phyloP scores from a whole-genome alignment of 169 alveolate species.

The Theileria equi region DNA sequence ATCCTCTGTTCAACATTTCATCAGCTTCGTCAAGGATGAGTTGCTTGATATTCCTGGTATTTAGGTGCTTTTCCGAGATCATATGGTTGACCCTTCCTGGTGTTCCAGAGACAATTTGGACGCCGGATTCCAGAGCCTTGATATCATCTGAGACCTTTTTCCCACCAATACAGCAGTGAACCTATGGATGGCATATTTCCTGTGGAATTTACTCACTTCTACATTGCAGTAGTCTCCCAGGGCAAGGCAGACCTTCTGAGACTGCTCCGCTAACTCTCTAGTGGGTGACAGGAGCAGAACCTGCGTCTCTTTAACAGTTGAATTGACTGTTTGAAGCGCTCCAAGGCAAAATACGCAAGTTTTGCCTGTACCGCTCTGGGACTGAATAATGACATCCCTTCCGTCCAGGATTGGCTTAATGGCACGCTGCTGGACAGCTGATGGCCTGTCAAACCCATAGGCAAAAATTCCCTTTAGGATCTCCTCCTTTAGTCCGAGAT shows the following conservation, averaged over 20 bases:
- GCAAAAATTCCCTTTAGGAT: slow-evolving; percentile 94
- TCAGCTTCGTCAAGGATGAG: slow-evolving; percentile 98
- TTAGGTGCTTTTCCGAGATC: slow-evolving; percentile 93
- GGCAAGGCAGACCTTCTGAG: slow-evolving; percentile 94
- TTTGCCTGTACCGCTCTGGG: slow-evolving; percentile 98
- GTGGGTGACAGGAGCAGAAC: slow-evolving; percentile 94
- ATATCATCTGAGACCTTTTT: slow-evolving; percentile 94
- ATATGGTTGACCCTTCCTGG: slow-evolving; percentile 98
- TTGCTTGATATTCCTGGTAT: slow-evolving; percentile 92
- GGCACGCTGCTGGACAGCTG: slow-evolving; percentile 99
- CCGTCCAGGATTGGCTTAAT: slow-evolving; percentile 96
- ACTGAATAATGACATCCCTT: slow-evolving; percentile 95
- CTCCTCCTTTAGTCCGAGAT: slow-evolving; percentile 91
- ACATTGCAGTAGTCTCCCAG: slow-evolving; percentile 96
- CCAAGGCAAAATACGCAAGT: slow-evolving; percentile 98
- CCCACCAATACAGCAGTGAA: slow-evolving; percentile 96
- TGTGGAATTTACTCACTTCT: slow-evolving; percentile 26
- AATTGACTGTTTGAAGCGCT: slow-evolving; percentile 90
- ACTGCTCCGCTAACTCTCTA: slow-evolving; percentile 97
- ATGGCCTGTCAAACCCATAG: slow-evolving; percentile 98
- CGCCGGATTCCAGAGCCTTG: slow-evolving; percentile 94
- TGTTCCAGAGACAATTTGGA: slow-evolving; percentile 96
- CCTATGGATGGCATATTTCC: slow-evolving; percentile 22
- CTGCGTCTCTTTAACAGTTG: slow-evolving; percentile 83
- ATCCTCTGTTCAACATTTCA: slow-evolving; percentile 96